These are phyloP conservation scores for Hyphopichia khmerensis DNA, from an alignment of 1,139 yeast species.

Conservation along the genomic window DNA sequence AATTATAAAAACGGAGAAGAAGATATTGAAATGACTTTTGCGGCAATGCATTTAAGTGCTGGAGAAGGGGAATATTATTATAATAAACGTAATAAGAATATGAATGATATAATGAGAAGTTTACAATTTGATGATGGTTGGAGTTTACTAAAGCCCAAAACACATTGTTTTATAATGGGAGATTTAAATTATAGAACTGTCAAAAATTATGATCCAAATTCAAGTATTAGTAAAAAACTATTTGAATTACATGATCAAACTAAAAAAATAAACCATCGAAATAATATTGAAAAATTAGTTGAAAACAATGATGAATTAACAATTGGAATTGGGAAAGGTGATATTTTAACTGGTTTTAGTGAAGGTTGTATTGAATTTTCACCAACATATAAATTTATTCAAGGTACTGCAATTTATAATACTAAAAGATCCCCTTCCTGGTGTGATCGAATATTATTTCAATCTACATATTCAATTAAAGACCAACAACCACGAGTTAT, in stretches of 20 bases:
- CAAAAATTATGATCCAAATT: conserved; percentile 21
- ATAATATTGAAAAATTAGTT: conserved; percentile 21
- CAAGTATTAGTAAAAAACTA: conserved; percentile 17
- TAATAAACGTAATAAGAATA: conserved; percentile 52
- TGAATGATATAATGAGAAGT: conserved; percentile 47
- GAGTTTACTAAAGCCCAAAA: conserved; percentile 52
- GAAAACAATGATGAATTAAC: conserved; percentile 60
- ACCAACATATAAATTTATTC: conserved; percentile 73
- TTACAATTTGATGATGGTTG: conserved; percentile 61
- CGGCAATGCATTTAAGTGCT: conserved; percentile 72
- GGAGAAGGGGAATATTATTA: conserved; percentile 60
- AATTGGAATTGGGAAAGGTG: conserved; percentile 38
- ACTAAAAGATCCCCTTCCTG: conserved; percentile 73
- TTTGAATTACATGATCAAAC: conserved; percentile 24
- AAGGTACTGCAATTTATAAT: conserved; percentile 53
- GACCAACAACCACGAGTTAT: conserved; percentile 23
- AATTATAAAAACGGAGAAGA: conserved; percentile 16
- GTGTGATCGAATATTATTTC: conserved; percentile 81
- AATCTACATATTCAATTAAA: conserved; percentile 37
- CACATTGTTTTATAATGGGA: conserved; percentile 74
- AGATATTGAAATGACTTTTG: conserved; percentile 54
- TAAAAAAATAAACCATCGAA: conserved; percentile 4
- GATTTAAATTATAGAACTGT: conserved; percentile 77
- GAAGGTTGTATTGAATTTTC: conserved; percentile 63
- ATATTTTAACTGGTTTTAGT: conserved; percentile 57